Percentiles rank a stretch among this genome's conserved stretches.
Evolutionary conservation across 1,284 basidiomycete genomes (phyloP).

Genomic region (Trichosporon sp.): DNA sequence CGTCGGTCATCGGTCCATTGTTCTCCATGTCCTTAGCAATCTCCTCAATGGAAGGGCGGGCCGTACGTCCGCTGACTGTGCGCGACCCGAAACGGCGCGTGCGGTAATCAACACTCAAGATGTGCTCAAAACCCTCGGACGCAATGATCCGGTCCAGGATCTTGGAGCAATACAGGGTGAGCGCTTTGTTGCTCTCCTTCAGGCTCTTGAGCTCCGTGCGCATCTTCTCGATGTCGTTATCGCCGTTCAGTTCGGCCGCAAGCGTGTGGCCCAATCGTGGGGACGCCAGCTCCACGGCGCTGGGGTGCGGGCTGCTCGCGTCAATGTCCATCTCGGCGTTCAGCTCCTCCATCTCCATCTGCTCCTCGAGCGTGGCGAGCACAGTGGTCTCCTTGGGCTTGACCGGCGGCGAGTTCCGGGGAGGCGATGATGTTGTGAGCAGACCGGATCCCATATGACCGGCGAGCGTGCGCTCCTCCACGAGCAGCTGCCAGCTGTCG

Average conservation of each 20-base stretch:
- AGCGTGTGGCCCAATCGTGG: conserved; percentile 40
- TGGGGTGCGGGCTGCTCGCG: conserved; percentile 1
- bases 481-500: conserved; percentile 85
- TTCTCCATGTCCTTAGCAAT: conserved; percentile 15
- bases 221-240: conserved; percentile 65
- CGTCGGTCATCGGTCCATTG: conserved; percentile 3
- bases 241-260: conserved; percentile 72
- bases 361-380: conserved; percentile 36
- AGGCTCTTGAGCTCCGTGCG: conserved; percentile 78
- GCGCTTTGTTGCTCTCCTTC: conserved; percentile 89
- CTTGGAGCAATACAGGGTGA: conserved; percentile 89
- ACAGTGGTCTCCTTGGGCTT: conserved; percentile 10
- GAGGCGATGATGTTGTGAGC: neutral
- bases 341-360: conserved; percentile 39
- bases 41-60: conserved; percentile 11
- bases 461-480: conserved; percentile 79
- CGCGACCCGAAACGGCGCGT: conserved; percentile 29
- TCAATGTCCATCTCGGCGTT: conserved; percentile 31
- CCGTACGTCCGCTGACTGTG: neutral
- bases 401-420: neutral
- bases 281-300: neutral
- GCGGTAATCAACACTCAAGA: conserved; percentile 79
- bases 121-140: conserved; percentile 88
- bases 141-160: conserved; percentile 93
- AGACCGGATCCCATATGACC: conserved; percentile 59